phyloP scores from a whole-genome alignment of 2,329 filamentous ascomycete genomes.

The Aschersonia sp. region DNA sequence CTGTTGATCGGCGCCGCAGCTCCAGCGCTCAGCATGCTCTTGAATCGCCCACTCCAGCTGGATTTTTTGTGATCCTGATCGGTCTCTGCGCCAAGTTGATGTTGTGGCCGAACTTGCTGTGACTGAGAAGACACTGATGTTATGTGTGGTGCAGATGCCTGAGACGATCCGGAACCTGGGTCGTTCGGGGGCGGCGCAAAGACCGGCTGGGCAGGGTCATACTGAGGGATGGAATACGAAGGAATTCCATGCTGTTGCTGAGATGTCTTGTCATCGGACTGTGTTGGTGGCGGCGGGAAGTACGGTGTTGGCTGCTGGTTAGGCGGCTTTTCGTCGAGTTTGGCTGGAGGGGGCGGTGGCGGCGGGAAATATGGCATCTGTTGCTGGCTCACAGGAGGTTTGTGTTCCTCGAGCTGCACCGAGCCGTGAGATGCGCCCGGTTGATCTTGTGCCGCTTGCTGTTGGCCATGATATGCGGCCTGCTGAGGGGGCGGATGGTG shows the following conservation, averaged over 20 bases:
- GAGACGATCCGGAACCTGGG: neutral
- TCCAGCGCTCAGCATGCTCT: constrained; percentile 19
- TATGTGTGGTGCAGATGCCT: neutral
- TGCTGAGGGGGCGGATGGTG: neutral
- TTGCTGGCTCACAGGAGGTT: neutral
- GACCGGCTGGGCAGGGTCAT: constrained; percentile 14
- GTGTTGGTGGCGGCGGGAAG: constrained; percentile 10
- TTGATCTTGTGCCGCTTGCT: too few species aligned
- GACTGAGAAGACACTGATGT: constrained; percentile 1
- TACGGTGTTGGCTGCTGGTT: constrained; percentile 1
- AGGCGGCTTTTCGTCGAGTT: neutral
- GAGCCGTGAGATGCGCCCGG: too few species aligned
- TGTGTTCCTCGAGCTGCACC: too few species aligned
- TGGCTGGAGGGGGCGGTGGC: neutral
- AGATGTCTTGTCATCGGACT: constrained; percentile 7
- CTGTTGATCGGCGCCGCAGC: constrained; percentile 63
- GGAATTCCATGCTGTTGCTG: constrained; percentile 3
- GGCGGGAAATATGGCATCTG: neutral
- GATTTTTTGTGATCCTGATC: constrained; percentile 4
- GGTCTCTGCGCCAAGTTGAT: neutral
- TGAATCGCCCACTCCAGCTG: constrained; percentile 16
- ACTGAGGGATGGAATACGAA: constrained; percentile 15
- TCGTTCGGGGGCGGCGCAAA: constrained; percentile 14
- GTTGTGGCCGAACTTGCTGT: neutral
- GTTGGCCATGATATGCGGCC: too few species aligned